Percentiles rank a stretch among this genome's conserved stretches.
Conservation (phyloP, 2,329 filamentous ascomycete species). For the Fusarium sp. region DNA sequence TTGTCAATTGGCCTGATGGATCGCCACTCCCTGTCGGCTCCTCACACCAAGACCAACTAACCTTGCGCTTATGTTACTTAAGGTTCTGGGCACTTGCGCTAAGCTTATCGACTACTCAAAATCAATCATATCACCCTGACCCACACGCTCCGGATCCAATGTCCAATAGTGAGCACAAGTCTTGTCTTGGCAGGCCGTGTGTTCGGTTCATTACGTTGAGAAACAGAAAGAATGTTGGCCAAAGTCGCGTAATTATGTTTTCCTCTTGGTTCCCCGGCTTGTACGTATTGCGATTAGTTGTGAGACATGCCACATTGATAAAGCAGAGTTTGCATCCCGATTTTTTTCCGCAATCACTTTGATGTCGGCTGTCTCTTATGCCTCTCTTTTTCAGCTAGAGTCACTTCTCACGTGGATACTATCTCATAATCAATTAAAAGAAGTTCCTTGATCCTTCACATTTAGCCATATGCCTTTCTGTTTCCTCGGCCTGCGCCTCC, state of each 20-base stretch:
- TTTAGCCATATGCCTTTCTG: not conserved
- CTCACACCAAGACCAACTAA: constrained; percentile 17
- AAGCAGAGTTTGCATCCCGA: not conserved
- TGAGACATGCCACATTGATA: constrained; percentile 8
- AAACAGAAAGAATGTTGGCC: constrained; percentile 1
- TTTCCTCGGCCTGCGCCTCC: constrained; percentile 7
- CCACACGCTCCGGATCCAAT: not conserved
- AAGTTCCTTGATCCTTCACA: not conserved
- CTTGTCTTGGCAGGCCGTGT: constrained; percentile 15
- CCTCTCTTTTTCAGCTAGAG: not conserved
- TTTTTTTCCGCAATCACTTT: not conserved
- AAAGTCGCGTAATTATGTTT: constrained; percentile 1
- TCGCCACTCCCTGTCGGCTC: constrained; percentile 9
- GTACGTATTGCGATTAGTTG: not conserved
- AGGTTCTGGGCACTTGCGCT: constrained; percentile 38
- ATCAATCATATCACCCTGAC: constrained; percentile 20
- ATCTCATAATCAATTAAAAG: not conserved
- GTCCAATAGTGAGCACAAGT: constrained; percentile 23
- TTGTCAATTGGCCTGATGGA: constrained; percentile 17
- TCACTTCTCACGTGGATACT: not conserved
- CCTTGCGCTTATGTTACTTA: constrained; percentile 39
- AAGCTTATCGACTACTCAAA: constrained; percentile 40
- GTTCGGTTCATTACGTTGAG: constrained; percentile 4
- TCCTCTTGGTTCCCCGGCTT: not conserved
- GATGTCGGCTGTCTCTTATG: not conserved